Base-by-base conservation (phyloP, 1,284 basidiomycete species). In the Jaminaea rosea region DNA sequence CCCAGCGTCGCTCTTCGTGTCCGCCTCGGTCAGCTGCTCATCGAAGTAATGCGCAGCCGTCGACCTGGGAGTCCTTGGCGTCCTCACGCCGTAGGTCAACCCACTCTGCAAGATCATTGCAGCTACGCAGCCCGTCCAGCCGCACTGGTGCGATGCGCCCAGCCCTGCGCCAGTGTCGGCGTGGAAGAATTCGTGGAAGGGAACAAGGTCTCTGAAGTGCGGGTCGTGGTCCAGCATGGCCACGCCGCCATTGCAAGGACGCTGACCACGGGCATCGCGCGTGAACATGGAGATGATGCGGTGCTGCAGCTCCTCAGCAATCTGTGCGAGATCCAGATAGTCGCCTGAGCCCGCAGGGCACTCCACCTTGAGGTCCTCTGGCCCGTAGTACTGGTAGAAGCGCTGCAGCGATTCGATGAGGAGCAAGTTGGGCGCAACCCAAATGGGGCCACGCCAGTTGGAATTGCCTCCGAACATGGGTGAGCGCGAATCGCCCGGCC, bases 151-250 rank as follows among this genome's bases (percentile, higher is more conserved):
- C 4, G 88, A 92, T 1, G 93, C 93, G 34, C 93, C 93, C 19
- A 66, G 55, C 21, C 93, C 93, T 53, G 84, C 82, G 9, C 92
- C 93, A 56, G 80, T 84, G 68, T 97, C 89, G 24, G 84, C 92
- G 73, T 97, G 87, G 84, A 97, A 97, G 79, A 87, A 96, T 85
- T 93, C 92, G 74, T 91, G 86, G 79, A 96, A 96, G 80, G 85
- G 88, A 39, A 94, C 84, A 72, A 96, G 93, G 75, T 97, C 90
- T 44, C 88, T 81, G 82, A 97, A 97, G 77, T 96, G 81, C n/a
- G 91, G 89, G 75, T 97, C 93, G 54, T 81, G 79, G 76, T 97
- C 87, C 59, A 97, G 77, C 75, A 86, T 88, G 24, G 82, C 79
- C 68, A 86, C 86, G 13, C 90, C 90, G 24, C 90, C 92, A 72